phyloP scores from a whole-genome alignment of 1,284 basidiomycete genomes.

The Malassezia yamatoensis region DNA sequence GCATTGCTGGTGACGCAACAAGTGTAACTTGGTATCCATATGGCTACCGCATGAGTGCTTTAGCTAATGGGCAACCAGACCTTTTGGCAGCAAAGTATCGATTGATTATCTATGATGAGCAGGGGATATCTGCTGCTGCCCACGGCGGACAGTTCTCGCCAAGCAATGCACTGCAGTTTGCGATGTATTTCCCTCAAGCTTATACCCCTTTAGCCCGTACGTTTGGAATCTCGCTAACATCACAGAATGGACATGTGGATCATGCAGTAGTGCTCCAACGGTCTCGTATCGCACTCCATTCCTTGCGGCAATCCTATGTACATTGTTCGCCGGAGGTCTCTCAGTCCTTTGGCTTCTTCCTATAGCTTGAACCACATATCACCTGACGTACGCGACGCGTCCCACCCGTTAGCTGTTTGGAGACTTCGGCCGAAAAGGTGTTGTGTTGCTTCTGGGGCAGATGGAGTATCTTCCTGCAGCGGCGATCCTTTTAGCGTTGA shows the following conservation, averaged over 20 bases:
- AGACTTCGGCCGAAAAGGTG: neutral
- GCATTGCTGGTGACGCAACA: conserved; percentile 35
- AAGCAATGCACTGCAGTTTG: conserved; percentile 40
- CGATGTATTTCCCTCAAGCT: conserved; percentile 42
- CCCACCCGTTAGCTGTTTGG: neutral
- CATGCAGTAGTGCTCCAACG: conserved; percentile 7
- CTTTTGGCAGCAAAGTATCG: conserved; percentile 42
- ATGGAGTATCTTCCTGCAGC: neutral
- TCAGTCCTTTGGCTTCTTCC: neutral
- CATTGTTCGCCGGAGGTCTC: neutral
- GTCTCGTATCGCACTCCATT: neutral
- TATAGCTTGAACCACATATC: conserved; percentile 4
- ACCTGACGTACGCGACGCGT: conserved; percentile 12
- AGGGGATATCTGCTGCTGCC: conserved; percentile 23
- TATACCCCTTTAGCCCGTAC: conserved; percentile 40
- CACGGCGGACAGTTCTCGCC: conserved; percentile 32
- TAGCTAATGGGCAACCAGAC: conserved; percentile 25
- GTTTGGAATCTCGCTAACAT: conserved; percentile 3
- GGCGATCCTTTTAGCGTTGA: neutral
- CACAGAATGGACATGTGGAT: conserved; percentile 14
- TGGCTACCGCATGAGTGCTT: conserved; percentile 32
- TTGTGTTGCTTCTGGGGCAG: neutral
- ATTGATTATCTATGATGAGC: conserved; percentile 40
- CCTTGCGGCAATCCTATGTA: neutral
- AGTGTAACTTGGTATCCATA: conserved; percentile 41